Conservation (phyloP, 495 filamentous ascomycete genomes). For the Pseudotulostoma volvatum region DNA sequence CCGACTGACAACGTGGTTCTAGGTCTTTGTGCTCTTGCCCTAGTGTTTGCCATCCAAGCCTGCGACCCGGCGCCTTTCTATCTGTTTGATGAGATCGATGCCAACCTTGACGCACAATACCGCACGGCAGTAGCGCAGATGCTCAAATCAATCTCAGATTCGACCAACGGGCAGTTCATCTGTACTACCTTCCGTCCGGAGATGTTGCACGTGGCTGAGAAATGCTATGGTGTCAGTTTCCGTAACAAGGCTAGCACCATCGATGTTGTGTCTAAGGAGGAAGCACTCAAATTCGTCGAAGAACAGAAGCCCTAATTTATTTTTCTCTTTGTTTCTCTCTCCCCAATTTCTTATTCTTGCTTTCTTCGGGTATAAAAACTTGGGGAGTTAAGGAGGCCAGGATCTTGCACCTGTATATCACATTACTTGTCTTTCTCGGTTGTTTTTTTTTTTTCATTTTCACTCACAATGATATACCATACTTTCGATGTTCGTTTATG, state of each 20-base stretch:
- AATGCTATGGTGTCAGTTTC: constrained; percentile 94
- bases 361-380: neutral
- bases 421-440: neutral
- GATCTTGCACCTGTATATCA: neutral
- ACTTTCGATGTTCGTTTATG: too few relatives aligned
- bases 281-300: constrained; percentile 87
- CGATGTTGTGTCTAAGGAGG: constrained; percentile 70
- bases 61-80: constrained; percentile 97
- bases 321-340: neutral
- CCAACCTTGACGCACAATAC: constrained; percentile 95
- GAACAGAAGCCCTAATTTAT: constrained; percentile 39
- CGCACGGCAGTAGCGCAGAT: constrained; percentile 83
- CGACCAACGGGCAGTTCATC: constrained; percentile 51
- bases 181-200: constrained; percentile 96
- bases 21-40: constrained; percentile 86
- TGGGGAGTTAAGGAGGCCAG: neutral
- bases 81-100: constrained; percentile 98
- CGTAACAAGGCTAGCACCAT: constrained; percentile 84
- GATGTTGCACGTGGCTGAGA: constrained; percentile 87
- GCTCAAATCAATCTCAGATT: constrained; percentile 56
- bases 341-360: neutral
- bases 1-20: neutral
- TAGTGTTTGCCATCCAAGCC: constrained; percentile 97
- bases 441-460: neutral
- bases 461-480: too few relatives aligned